Evolutionary conservation across 1,284 basidiomycete genomes (phyloP).

Genomic region (Leccinum fuscescens): DNA sequence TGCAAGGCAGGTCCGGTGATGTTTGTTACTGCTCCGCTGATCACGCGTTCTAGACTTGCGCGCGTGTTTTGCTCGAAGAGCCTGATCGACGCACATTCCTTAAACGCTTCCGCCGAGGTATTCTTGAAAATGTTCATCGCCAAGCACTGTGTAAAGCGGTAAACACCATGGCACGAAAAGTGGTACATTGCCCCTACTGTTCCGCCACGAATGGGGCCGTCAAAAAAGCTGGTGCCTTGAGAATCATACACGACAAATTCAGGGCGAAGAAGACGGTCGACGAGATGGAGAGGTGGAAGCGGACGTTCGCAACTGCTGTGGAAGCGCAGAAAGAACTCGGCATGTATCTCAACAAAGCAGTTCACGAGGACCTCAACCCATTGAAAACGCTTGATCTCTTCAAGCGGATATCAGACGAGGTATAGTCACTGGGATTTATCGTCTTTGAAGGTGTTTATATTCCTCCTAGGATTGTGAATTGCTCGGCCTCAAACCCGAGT

Average conservation of each 20-base stretch:
- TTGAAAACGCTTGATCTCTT: slow-evolving; percentile 94
- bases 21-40: neutral
- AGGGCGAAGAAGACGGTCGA: slow-evolving; percentile 92
- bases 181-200: slow-evolving; percentile 92
- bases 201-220: slow-evolving; percentile 92
- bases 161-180: slow-evolving; percentile 85
- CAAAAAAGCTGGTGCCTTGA: slow-evolving; percentile 93
- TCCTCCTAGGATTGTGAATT: slow-evolving; percentile 84
- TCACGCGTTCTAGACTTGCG: slow-evolving; percentile 70
- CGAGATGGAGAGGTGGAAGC: slow-evolving; percentile 87
- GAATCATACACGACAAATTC: slow-evolving; percentile 98
- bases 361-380: slow-evolving; percentile 93
- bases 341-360: slow-evolving; percentile 84
- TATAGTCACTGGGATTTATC: slow-evolving; percentile 29
- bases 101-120: slow-evolving; percentile 85
- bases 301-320: slow-evolving; percentile 80
- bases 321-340: slow-evolving; percentile 86
- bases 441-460: neutral
- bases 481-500: slow-evolving; percentile 85
- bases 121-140: slow-evolving; percentile 92
- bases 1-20: slow-evolving; percentile 72
- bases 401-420: slow-evolving; percentile 89
- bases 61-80: slow-evolving; percentile 90
- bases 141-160: slow-evolving; percentile 88
- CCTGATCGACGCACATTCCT: slow-evolving; percentile 83